Evolutionary conservation across 2,329 filamentous ascomycete genomes (phyloP).

Genomic region (Rosellinia necatrix): DNA sequence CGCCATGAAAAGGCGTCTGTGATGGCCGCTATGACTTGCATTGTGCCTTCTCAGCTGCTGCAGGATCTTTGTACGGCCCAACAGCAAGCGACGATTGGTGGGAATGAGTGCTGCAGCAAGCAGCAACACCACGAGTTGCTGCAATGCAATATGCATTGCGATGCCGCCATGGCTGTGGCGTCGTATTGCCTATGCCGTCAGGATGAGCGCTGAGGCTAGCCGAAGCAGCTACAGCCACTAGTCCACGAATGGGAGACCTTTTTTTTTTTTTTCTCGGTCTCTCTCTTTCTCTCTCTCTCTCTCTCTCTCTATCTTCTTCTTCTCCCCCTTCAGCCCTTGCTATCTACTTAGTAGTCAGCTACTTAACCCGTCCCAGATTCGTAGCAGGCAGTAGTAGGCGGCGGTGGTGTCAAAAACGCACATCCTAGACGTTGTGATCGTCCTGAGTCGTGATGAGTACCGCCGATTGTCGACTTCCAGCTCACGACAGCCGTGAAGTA

Average conservation of each 20-base stretch:
- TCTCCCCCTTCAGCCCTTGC: too few species aligned
- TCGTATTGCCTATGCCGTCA: slow-evolving; percentile 9
- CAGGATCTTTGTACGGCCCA: slow-evolving; percentile 18
- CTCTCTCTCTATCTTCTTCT: too few species aligned
- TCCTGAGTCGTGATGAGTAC: slow-evolving; percentile 2
- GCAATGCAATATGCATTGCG: slow-evolving; percentile 21
- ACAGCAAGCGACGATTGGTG: slow-evolving; percentile 15
- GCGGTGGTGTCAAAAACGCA: too few species aligned
- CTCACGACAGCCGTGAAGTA: too few species aligned
- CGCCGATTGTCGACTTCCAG: too few species aligned
- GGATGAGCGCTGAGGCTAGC: slow-evolving; percentile 17
- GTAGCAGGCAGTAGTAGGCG: too few species aligned
- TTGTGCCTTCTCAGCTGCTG: slow-evolving; percentile 24
- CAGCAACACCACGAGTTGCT: slow-evolving; percentile 11
- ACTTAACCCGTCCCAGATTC: too few species aligned
- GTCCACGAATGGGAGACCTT: not conserved
- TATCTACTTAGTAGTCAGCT: too few species aligned
- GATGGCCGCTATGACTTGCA: slow-evolving; percentile 19
- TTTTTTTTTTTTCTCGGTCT: too few species aligned
- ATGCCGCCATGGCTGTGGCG: slow-evolving; percentile 17
- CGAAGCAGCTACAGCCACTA: slow-evolving; percentile 8
- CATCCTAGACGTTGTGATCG: too few species aligned
- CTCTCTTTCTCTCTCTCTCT: too few species aligned
- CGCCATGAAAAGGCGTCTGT: slow-evolving; percentile 7
- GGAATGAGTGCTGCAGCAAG: slow-evolving; percentile 6